Percentiles rank a stretch among this genome's conserved stretches.
Conservation (phyloP, 345 rosid species). For the Melaleuca alternifolia region DNA sequence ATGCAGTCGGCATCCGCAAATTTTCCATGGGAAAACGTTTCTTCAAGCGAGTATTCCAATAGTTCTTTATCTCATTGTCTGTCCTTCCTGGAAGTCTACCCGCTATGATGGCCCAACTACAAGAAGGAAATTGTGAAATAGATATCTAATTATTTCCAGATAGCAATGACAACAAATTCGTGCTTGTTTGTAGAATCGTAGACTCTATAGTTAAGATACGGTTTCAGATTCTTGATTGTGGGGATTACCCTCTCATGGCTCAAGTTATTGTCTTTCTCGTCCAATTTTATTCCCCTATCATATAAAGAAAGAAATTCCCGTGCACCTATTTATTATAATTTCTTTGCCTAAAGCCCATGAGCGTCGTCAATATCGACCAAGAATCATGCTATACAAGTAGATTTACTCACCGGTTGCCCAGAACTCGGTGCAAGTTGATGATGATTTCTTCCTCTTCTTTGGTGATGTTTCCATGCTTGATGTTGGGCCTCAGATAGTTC, state of each 20-base stretch:
- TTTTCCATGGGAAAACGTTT: neutral
- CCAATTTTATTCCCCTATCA: neutral
- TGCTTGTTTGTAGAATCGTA: neutral
- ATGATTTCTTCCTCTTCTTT: slow-evolving; percentile 8
- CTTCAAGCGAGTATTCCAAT: slow-evolving; percentile 5
- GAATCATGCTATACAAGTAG: neutral
- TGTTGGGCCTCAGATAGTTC: slow-evolving; percentile 11
- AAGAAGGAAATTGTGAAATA: neutral
- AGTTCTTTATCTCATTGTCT: slow-evolving; percentile 5
- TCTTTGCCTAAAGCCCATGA: neutral
- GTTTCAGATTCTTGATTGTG: neutral
- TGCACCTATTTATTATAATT: too few species aligned
- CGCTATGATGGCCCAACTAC: slow-evolving; percentile 6
- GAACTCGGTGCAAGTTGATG: neutral
- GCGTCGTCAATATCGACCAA: neutral
- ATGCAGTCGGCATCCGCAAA: neutral
- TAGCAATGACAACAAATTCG: neutral
- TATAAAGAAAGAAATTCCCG: neutral
- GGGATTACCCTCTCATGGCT: neutral
- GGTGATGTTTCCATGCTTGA: slow-evolving; percentile 7
- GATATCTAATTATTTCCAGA: neutral
- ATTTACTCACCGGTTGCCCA: slow-evolving; percentile 5
- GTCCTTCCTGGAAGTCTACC: slow-evolving; percentile 1
- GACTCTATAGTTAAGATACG: neutral
- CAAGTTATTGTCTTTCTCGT: neutral